Percentiles rank a stretch among this genome's conserved stretches.
Conservation (phyloP, 108 stramenopile species). For the Phaeodactylum tricornutum region DNA sequence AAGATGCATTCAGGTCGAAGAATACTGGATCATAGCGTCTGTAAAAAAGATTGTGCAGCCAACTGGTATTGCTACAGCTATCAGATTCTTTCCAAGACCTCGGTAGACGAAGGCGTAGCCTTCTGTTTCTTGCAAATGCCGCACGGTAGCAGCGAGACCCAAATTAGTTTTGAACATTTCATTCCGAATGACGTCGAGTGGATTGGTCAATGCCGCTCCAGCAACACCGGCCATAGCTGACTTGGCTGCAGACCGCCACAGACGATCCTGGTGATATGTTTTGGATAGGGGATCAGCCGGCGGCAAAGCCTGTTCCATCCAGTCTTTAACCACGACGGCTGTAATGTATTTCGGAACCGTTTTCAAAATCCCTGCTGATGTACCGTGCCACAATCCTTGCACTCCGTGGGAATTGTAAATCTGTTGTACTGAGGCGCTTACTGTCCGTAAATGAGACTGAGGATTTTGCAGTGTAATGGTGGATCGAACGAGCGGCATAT, state of each 20-base stretch:
- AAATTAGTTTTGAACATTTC: constrained; percentile 98
- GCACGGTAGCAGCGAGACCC: constrained; percentile 43
- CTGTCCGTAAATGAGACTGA: constrained; percentile 49
- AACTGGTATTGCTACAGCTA: constrained; percentile 93
- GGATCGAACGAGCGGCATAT: constrained; percentile 91
- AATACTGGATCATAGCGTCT: constrained; percentile 55
- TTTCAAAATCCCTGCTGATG: constrained; percentile 90
- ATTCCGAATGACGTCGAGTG: constrained; percentile 94
- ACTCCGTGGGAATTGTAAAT: constrained; percentile 74
- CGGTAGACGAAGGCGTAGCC: constrained; percentile 53
- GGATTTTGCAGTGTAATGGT: constrained; percentile 90
- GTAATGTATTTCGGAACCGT: constrained; percentile 98
- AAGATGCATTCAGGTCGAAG: too few relatives aligned
- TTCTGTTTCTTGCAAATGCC: constrained; percentile 36
- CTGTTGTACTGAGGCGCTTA: constrained; percentile 45
- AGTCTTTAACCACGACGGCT: constrained; percentile 88
- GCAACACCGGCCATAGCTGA: constrained; percentile 86
- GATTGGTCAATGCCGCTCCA: constrained; percentile 95
- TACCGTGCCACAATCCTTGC: constrained; percentile 84
- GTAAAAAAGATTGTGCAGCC: constrained; percentile 94
- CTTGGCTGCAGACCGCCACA: constrained; percentile 83
- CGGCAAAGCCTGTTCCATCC: constrained; percentile 52
- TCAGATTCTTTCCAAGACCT: constrained; percentile 90
- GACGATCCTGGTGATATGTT: constrained; percentile 43
- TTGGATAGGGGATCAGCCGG: constrained; percentile 43